These are phyloP conservation scores for Fusarium foetens DNA, from an alignment of 2,329 filamentous ascomycete species.

Conservation along the genomic window DNA sequence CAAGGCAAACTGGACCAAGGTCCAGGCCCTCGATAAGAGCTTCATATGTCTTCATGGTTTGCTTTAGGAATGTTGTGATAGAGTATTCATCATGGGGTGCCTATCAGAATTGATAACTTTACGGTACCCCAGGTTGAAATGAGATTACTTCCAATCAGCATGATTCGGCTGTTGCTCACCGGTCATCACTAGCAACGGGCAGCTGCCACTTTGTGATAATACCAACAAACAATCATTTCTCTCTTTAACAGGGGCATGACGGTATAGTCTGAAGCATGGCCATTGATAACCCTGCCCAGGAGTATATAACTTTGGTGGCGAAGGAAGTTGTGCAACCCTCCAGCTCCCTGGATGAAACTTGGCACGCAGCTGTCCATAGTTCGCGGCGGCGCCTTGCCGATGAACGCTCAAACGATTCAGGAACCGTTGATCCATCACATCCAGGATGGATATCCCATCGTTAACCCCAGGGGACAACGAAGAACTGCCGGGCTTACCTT, in stretches of 20 bases:
- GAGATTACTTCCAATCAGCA: background rate
- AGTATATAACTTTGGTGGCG: slow-evolving; percentile 11
- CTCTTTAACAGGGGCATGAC: background rate
- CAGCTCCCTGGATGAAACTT: slow-evolving; percentile 33
- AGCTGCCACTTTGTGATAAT: background rate
- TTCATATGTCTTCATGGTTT: background rate
- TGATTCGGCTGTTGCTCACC: background rate
- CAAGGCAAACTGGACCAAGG: slow-evolving; percentile 7
- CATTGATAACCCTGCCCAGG: background rate
- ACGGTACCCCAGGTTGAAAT: background rate
- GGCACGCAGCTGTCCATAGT: slow-evolving; percentile 32
- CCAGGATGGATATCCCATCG: background rate
- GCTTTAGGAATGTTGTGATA: background rate
- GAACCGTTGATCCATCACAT: background rate
- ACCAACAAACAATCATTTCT: background rate
- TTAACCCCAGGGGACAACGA: background rate
- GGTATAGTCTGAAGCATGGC: background rate
- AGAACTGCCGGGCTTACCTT: background rate
- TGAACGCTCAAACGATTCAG: slow-evolving; percentile 2
- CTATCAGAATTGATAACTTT: background rate
- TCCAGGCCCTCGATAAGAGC: background rate
- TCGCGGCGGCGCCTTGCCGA: slow-evolving; percentile 32
- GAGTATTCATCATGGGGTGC: background rate
- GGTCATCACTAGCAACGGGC: background rate
- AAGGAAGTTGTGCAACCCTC: slow-evolving; percentile 29